Conservation (phyloP, 768 basidiomycete genomes). For the Fibroporia radiculosa region DNA sequence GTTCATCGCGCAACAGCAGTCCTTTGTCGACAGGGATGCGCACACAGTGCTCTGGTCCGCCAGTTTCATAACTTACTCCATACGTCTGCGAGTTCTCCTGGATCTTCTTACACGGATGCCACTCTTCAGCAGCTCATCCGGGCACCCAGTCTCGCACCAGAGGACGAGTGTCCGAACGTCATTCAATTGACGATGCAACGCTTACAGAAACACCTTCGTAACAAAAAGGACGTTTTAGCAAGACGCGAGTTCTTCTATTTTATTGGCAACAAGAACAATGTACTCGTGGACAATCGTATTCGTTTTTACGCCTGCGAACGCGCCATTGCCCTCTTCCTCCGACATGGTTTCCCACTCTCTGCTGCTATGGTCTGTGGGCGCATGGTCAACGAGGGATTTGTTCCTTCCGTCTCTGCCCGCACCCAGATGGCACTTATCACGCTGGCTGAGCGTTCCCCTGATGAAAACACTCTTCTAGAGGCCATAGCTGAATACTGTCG, state of each 20-base stretch:
- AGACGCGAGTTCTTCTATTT: neutral
- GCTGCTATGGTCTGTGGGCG: slow-evolving; percentile 35
- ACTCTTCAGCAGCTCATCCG: too few relatives aligned
- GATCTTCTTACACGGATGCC: too few relatives aligned
- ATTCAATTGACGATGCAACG: too few relatives aligned
- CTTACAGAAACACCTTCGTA: too few relatives aligned
- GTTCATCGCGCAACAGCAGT: too few relatives aligned
- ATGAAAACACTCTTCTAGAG: slow-evolving; percentile 10
- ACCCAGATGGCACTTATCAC: slow-evolving; percentile 33
- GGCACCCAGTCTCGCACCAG: too few relatives aligned
- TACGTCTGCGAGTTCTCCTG: too few relatives aligned
- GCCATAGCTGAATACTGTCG: slow-evolving; percentile 14
- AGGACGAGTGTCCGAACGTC: too few relatives aligned
- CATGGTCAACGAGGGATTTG: slow-evolving; percentile 34
- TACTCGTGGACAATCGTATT: neutral
- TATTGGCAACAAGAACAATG: neutral
- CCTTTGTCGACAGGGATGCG: too few relatives aligned
- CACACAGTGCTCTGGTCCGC: too few relatives aligned
- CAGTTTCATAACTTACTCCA: too few relatives aligned
- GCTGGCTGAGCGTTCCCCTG: slow-evolving; percentile 18
- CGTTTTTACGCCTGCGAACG: slow-evolving; percentile 26
- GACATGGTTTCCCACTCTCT: slow-evolving; percentile 26
- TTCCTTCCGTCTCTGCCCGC: slow-evolving; percentile 29
- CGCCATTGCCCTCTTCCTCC: slow-evolving; percentile 34
- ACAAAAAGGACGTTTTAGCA: too few relatives aligned